Evolutionary conservation across 164 flowering plant genomes (phyloP).

Genomic region (Chloranthus sessilifolius): DNA sequence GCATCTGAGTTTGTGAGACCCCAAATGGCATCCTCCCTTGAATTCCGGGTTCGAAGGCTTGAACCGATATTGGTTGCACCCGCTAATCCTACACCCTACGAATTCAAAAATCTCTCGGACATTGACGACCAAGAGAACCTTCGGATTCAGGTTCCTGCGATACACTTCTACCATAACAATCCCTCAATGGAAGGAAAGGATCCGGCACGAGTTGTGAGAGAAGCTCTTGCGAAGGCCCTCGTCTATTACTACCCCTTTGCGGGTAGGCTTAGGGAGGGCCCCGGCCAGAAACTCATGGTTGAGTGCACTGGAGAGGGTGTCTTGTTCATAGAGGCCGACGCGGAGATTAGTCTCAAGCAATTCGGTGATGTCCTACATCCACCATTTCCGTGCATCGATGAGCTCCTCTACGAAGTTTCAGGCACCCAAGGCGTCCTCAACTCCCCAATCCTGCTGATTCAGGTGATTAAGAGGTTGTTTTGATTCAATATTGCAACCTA

Average conservation of each 20-base stretch:
- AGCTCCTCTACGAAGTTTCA: constrained; percentile 37
- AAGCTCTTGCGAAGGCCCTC: constrained; percentile 18
- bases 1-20: too few relatives aligned
- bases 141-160: constrained; percentile 21
- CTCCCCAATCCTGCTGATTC: constrained; percentile 17
- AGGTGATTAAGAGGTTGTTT: constrained; percentile 14
- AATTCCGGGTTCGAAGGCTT: background rate
- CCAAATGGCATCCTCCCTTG: constrained; percentile 1
- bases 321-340: constrained; percentile 20
- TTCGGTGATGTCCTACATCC: constrained; percentile 34
- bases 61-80: constrained; percentile 12
- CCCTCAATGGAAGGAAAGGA: constrained; percentile 11
- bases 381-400: constrained; percentile 33
- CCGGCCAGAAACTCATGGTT: constrained; percentile 10
- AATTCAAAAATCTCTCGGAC: constrained; percentile 23
- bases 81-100: constrained; percentile 19
- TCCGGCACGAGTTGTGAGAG: constrained; percentile 21
- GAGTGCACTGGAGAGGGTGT: constrained; percentile 24
- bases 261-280: constrained; percentile 21
- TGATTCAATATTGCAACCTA: too few relatives aligned
- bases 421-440: constrained; percentile 24
- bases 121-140: constrained; percentile 25
- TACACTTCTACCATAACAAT: constrained; percentile 11
- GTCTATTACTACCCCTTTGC: constrained; percentile 34
- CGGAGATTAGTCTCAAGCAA: constrained; percentile 17